Percentiles rank a stretch among this genome's conserved stretches.
These are phyloP conservation scores for Metarhizium rileyi DNA, from an alignment of 2,329 filamentous ascomycete species.

Conservation along the genomic window DNA sequence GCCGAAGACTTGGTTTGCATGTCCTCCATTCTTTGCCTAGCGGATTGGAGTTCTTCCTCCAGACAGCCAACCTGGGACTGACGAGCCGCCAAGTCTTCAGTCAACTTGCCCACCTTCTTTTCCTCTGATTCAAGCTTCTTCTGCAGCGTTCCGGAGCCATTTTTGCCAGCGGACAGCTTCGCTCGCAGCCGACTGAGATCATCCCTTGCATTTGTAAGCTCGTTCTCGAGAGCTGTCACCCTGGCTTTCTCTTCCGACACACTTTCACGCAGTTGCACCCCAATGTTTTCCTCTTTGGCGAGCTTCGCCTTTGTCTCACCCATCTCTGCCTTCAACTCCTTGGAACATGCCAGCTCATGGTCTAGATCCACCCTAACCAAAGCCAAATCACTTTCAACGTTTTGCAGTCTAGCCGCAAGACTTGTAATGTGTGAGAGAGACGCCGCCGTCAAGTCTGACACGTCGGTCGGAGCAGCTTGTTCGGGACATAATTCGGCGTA, in stretches of 20 bases:
- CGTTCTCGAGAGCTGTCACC: conserved; percentile 42
- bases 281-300: conserved; percentile 39
- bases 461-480: conserved; percentile 43
- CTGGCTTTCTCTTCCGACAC: conserved; percentile 45
- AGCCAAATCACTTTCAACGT: conserved; percentile 48
- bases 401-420: conserved; percentile 48
- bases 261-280: conserved; percentile 43
- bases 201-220: conserved; percentile 53
- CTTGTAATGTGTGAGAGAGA: conserved; percentile 49
- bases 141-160: conserved; percentile 68
- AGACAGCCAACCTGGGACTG: conserved; percentile 67
- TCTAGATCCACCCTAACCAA: conserved; percentile 56
- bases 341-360: conserved; percentile 42
- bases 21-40: conserved; percentile 53
- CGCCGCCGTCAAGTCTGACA: conserved; percentile 47
- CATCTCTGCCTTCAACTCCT: conserved; percentile 48
- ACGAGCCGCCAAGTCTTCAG: conserved; percentile 62
- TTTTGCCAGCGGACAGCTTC: conserved; percentile 74
- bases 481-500: conserved; percentile 48
- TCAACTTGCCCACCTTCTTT: conserved; percentile 54
- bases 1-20: conserved; percentile 42
- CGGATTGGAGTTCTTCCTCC: conserved; percentile 63
- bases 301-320: conserved; percentile 42
- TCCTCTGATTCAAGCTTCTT: conserved; percentile 70
- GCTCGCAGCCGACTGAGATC: conserved; percentile 60